These are phyloP conservation scores for Alternaria dauci DNA, from an alignment of 2,329 filamentous ascomycete genomes.

Conservation along the genomic window DNA sequence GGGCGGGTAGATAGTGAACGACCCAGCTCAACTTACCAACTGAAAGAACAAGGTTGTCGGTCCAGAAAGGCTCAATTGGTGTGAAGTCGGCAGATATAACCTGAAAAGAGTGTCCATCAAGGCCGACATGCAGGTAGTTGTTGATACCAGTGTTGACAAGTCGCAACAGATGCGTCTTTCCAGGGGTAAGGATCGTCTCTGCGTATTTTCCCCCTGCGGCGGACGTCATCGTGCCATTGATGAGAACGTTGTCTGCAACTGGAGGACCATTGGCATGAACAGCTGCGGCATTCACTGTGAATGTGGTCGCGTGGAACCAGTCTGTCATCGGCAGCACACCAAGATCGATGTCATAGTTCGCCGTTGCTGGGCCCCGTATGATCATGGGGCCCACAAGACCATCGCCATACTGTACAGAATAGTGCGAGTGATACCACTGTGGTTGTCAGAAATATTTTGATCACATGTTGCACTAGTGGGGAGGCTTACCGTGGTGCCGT, in stretches of 20 bases:
- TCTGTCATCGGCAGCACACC: slow-evolving; percentile 54
- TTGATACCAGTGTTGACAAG: slow-evolving; percentile 52
- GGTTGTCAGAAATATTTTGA: slow-evolving; percentile 41
- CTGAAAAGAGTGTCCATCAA: slow-evolving; percentile 52
- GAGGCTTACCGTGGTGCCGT: slow-evolving; percentile 41
- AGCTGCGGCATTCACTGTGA: slow-evolving; percentile 43
- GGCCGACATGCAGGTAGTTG: slow-evolving; percentile 33
- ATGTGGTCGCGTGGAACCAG: slow-evolving; percentile 39
- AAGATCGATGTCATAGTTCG: slow-evolving; percentile 55
- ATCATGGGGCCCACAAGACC: slow-evolving; percentile 53
- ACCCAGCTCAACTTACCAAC: slow-evolving; percentile 42
- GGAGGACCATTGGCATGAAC: slow-evolving; percentile 52
- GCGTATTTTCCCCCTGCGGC: slow-evolving; percentile 42
- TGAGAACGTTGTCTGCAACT: slow-evolving; percentile 57
- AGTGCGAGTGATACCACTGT: slow-evolving; percentile 58
- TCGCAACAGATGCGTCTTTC: slow-evolving; percentile 56
- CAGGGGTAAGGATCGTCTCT: slow-evolving; percentile 47
- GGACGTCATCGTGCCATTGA: slow-evolving; percentile 65
- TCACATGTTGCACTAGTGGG: neutral
- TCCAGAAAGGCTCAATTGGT: slow-evolving; percentile 54
- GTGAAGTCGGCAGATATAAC: slow-evolving; percentile 57
- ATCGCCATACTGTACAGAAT: slow-evolving; percentile 53
- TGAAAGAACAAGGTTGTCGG: slow-evolving; percentile 46
- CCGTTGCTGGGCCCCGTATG: slow-evolving; percentile 53
- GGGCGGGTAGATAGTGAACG: neutral